Percentiles rank a stretch among this genome's conserved stretches.
Evolutionary conservation across 805 yeast species (phyloP).

Genomic region (Ogataea populi-albae): DNA sequence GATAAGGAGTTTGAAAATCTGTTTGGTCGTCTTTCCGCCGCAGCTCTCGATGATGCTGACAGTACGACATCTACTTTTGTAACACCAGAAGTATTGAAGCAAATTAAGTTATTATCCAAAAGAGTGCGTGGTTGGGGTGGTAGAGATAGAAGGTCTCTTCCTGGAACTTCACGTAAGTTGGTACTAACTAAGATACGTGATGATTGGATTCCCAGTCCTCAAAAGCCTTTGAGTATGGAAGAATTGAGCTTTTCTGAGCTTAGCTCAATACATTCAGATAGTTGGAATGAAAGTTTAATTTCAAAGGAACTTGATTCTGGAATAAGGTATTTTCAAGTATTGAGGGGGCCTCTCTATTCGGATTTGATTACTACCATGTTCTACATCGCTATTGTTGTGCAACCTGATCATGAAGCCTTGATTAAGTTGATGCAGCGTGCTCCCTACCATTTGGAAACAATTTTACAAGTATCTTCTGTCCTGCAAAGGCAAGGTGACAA

Average conservation of each 20-base stretch:
- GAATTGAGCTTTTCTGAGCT: conserved; percentile 43
- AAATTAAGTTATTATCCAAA: conserved; percentile 54
- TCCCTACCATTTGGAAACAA: conserved; percentile 76
- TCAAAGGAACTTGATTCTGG: conserved; percentile 39
- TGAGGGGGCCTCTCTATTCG: conserved; percentile 27
- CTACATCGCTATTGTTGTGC: conserved; percentile 60
- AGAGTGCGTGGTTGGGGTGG: conserved; percentile 86
- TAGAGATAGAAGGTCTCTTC: conserved; percentile 65
- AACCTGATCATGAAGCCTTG: conserved; percentile 78
- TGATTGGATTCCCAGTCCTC: conserved; percentile 73
- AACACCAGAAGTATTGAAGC: conserved; percentile 65
- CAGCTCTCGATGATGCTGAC: conserved; percentile 71
- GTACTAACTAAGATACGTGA: conserved; percentile 69
- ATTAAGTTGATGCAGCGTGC: conserved; percentile 52
- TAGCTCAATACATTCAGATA: conserved; percentile 32
- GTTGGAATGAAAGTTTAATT: conserved; percentile 51
- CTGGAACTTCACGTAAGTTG: conserved; percentile 69
- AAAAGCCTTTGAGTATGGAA: conserved; percentile 60
- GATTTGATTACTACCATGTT: conserved; percentile 40
- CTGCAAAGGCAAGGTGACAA: conserved; percentile 74
- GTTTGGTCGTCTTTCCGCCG: conserved; percentile 68
- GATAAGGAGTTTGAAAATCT: conserved; percentile 69
- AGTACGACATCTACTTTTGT: conserved; percentile 67
- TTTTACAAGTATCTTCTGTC: conserved; percentile 76
- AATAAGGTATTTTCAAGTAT: conserved; percentile 56